Evolutionary conservation across 1,284 basidiomycete genomes (phyloP).

Genomic region (Sanghuangporus weigelae): DNA sequence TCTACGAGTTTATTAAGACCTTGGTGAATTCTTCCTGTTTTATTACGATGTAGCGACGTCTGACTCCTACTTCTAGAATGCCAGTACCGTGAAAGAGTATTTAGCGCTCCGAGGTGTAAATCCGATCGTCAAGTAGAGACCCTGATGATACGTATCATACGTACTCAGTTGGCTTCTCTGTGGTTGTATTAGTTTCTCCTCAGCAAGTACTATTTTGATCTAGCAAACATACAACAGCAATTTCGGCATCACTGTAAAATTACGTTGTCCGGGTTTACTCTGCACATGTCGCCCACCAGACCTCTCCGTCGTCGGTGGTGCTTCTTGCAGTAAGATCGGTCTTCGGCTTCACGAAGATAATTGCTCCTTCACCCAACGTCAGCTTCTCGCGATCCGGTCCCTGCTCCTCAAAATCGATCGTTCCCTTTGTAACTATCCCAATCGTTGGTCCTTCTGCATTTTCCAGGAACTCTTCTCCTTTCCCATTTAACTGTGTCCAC

Average conservation of each 20-base stretch:
- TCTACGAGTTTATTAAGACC: constrained; percentile 78
- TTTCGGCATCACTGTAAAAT: neutral
- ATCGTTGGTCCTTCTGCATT: constrained; percentile 18
- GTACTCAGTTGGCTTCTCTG: neutral
- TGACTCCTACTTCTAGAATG: constrained; percentile 29
- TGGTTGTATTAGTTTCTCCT: neutral
- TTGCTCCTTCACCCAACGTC: constrained; percentile 12
- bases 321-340: constrained; percentile 10
- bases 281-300: constrained; percentile 20
- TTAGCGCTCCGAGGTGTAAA: constrained; percentile 46
- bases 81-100: constrained; percentile 44
- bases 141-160: neutral
- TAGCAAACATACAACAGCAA: neutral
- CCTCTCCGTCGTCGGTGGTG: constrained; percentile 7
- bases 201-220: neutral
- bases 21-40: constrained; percentile 46
- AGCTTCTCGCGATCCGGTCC: constrained; percentile 3
- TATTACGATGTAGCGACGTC: neutral
- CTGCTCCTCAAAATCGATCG: constrained; percentile 11
- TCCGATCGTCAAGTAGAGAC: constrained; percentile 40
- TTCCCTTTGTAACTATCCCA: constrained; percentile 19
- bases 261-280: constrained; percentile 2
- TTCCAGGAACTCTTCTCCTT: constrained; percentile 8
- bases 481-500: constrained; percentile 16
- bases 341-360: constrained; percentile 17